These are phyloP conservation scores for Phytopythium sindhum DNA, from an alignment of 352 stramenopile genomes.

Conservation along the genomic window DNA sequence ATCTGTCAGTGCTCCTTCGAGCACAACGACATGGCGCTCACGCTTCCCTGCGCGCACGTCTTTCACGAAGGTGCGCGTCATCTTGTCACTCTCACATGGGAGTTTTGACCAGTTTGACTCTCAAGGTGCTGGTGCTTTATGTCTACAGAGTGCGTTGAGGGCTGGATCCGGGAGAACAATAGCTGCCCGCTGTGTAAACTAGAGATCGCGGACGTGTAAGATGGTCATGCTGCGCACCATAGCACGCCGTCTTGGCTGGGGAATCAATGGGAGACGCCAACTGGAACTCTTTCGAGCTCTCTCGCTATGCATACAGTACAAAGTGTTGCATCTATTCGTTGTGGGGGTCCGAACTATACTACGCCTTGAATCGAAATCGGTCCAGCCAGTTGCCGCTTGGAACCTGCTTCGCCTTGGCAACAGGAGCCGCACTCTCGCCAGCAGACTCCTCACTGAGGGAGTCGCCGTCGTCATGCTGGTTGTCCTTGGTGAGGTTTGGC, in stretches of 20 bases:
- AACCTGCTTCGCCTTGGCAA: neutral
- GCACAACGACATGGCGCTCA: constrained; percentile 51
- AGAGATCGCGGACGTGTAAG: constrained; percentile 44
- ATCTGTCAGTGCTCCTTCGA: constrained; percentile 71
- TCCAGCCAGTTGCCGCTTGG: constrained; percentile 16
- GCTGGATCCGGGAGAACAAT: constrained; percentile 78
- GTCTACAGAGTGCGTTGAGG: constrained; percentile 51
- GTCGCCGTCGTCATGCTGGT: neutral
- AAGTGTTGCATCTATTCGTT: neutral
- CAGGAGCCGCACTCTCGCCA: neutral
- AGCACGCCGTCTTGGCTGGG: neutral
- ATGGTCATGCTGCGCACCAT: constrained; percentile 2
- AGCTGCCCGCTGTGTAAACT: constrained; percentile 74
- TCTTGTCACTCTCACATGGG: neutral
- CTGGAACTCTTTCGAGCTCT: neutral
- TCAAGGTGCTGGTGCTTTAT: neutral
- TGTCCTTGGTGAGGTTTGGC: neutral
- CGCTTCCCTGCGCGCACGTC: constrained; percentile 68
- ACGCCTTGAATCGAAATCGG: constrained; percentile 29
- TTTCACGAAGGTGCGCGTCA: constrained; percentile 59
- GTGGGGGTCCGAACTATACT: constrained; percentile 7
- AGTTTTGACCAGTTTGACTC: neutral
- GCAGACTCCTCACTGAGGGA: neutral
- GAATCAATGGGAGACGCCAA: neutral
- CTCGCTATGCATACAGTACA: neutral